Base-by-base conservation (phyloP, 768 basidiomycete genomes). In the Termitomyces sp. region DNA sequence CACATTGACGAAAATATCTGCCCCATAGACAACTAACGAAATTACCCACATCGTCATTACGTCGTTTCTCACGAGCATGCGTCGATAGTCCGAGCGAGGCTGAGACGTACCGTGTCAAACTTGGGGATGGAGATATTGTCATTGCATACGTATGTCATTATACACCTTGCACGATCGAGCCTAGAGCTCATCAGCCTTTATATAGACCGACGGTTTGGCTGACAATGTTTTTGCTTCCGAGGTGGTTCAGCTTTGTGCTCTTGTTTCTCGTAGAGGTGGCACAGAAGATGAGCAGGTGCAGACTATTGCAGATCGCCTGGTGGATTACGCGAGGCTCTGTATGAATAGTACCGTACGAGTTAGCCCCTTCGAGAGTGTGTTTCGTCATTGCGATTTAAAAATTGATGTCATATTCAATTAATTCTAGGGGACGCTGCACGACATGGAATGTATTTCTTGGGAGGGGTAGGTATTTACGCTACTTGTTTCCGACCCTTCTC, bases 331-430 rank as follows among this genome's bases (percentile, higher is more conserved):
- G 3, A 77, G 76, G 58, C 70, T 74, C 28, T 90, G 87, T 66
- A 92, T 93, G 91, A 73, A 71, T 59, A 85, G 82, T 65, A 80
- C 78, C 60, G 77, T 72, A 54, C 74, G 85, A 63, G 76, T 81
- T 32, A 89, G 86, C 68, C 91, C 91, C 2, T 93, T 92, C 63
- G 84, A 90, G 71, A 80, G 87, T 82, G 67, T 65, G 85, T 73
- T 32, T 13, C 7, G 26, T 32, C 38, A 53, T 56, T 28, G 49
- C 7, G 49, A 38, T 48, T 45, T 9, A 10, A 32, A 26, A 33
- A 11, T 18, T 57, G n/a, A 14, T 33, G 32, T 41, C 9, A 6
- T 3, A 30, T 44, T 52, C 36, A 45, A n/a, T 20, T 57, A 36
- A 48, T 47, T 41, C 59, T 60, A 88, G 84, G 78, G 58, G 82